Evolutionary conservation across 140 eudicot genomes (phyloP).

Genomic region (Senecio squalidus): DNA sequence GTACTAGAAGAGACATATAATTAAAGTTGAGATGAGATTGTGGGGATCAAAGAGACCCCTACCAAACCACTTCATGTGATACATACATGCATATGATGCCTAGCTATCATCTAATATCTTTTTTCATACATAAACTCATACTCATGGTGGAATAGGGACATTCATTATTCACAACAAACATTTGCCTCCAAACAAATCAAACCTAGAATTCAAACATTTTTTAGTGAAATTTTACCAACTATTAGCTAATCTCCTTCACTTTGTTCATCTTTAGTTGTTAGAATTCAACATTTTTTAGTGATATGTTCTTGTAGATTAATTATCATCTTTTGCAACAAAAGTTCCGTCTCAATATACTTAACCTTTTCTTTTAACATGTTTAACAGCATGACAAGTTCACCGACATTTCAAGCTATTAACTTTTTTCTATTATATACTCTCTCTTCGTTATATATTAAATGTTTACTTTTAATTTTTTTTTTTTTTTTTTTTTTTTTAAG

Average conservation of each 20-base stretch:
- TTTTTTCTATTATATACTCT: too few relatives aligned
- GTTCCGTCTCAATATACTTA: too few relatives aligned
- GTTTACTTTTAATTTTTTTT: too few relatives aligned
- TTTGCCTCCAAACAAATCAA: slow-evolving; percentile 8
- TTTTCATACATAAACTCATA: slow-evolving; percentile 15
- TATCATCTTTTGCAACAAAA: too few relatives aligned
- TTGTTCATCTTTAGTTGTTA: not conserved
- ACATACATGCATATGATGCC: too few relatives aligned
- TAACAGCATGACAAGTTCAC: too few relatives aligned
- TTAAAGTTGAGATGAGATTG: not conserved
- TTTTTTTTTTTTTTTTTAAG: too few relatives aligned
- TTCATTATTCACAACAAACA: slow-evolving; percentile 23
- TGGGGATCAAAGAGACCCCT: slow-evolving; percentile 17
- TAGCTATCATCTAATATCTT: not conserved
- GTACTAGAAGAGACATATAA: not conserved
- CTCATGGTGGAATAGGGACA: not conserved
- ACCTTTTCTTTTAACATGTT: too few relatives aligned
- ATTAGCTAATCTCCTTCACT: slow-evolving; percentile 1
- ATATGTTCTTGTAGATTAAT: not conserved
- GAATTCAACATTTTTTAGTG: too few relatives aligned
- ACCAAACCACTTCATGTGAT: slow-evolving; percentile 4
- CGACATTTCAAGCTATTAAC: too few relatives aligned
- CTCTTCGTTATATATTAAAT: too few relatives aligned
- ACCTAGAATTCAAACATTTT: slow-evolving; percentile 4
- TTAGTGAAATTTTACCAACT: slow-evolving; percentile 17